phyloP scores from a whole-genome alignment of 176 grass and related monocot species.

The Tuctoria greenei region DNA sequence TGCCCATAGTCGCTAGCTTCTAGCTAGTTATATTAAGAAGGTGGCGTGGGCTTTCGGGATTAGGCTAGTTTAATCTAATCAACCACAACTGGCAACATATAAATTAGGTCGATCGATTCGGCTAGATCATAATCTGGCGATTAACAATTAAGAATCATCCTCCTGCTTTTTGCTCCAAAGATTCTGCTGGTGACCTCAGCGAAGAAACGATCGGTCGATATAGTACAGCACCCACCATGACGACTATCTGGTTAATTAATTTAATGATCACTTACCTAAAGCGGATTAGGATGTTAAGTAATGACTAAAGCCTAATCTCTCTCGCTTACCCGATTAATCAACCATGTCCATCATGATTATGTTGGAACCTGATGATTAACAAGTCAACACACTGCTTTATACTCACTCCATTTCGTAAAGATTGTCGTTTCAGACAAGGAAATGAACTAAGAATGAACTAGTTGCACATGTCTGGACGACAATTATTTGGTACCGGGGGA shows the following conservation, averaged over 20 bases:
- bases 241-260: background rate
- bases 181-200: background rate
- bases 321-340: background rate
- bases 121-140: background rate
- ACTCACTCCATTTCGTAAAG: too few relatives aligned
- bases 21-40: background rate
- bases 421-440: too few relatives aligned
- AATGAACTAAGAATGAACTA: too few relatives aligned
- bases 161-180: background rate
- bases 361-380: background rate
- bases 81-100: constrained; percentile 28
- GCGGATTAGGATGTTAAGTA: constrained; percentile 9
- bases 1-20: background rate
- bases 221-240: constrained; percentile 1
- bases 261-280: constrained; percentile 36
- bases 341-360: background rate
- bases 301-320: background rate
- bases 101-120: constrained; percentile 29
- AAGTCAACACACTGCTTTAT: background rate
- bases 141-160: background rate
- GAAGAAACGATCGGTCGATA: background rate
- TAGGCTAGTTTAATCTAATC: background rate
- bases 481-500: too few relatives aligned
- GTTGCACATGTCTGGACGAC: too few relatives aligned
- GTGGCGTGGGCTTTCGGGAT: constrained; percentile 26